Conservation (phyloP, 1,139 yeast species). For the Kazachstania sp. region DNA sequence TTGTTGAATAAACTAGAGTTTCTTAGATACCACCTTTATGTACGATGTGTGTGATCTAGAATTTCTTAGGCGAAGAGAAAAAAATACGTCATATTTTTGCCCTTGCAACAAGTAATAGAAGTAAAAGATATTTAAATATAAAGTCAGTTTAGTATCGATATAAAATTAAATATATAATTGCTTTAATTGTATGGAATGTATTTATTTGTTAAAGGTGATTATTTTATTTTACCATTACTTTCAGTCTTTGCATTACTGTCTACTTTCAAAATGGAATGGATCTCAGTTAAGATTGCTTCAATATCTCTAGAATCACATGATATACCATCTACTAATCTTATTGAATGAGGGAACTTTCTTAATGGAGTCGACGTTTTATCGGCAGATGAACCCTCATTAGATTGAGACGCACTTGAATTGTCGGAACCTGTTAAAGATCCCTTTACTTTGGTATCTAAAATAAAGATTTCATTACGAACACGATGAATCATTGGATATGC, state of each 20-base stretch:
- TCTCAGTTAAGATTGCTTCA: slow-evolving; percentile 21
- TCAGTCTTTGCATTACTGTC: slow-evolving; percentile 6
- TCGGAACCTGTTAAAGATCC: slow-evolving; percentile 2
- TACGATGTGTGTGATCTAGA: no score
- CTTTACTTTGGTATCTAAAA: slow-evolving; percentile 16
- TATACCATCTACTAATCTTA: slow-evolving; percentile 26
- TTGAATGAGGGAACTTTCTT: slow-evolving; percentile 15
- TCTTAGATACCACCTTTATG: no score
- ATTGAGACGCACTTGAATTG: not conserved
- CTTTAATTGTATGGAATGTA: not conserved
- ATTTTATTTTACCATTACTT: not conserved
- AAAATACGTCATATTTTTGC: no score
- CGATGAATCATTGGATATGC: slow-evolving; percentile 25
- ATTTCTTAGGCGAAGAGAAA: no score
- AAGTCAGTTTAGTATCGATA: not conserved
- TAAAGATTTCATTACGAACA: slow-evolving; percentile 25
- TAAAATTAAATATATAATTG: not conserved
- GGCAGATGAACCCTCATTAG: not conserved
- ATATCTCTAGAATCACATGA: slow-evolving; percentile 26
- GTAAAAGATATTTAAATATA: not conserved
- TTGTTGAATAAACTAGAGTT: no score
- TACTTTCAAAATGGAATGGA: slow-evolving; percentile 21
- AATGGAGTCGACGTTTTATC: slow-evolving; percentile 2
- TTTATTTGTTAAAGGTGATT: not conserved
- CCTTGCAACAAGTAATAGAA: no score